A percentile compares a stretch with the other conserved stretches of the same genome.
phyloP scores from a whole-genome alignment of 768 basidiomycete genomes.

The Nidularia sp. region DNA sequence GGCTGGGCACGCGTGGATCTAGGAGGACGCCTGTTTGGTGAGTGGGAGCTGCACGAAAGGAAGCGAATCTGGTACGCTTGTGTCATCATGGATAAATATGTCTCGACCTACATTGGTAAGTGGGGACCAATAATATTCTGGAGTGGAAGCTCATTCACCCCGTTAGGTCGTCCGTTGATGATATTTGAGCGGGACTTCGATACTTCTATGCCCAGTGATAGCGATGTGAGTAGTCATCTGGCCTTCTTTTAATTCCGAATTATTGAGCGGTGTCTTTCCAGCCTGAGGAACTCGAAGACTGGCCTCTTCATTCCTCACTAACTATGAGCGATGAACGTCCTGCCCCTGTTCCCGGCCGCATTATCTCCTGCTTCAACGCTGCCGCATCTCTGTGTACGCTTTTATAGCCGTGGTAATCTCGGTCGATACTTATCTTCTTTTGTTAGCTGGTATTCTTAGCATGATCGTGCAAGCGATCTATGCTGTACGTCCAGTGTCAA shows the following conservation, averaged over 20 bases:
- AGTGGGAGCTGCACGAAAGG: constrained; percentile 63
- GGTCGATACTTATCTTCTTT: constrained; percentile 1
- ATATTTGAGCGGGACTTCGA: constrained; percentile 78
- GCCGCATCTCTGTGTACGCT: constrained; percentile 65
- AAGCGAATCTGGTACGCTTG: constrained; percentile 78
- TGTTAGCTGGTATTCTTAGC: constrained; percentile 66
- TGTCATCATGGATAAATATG: constrained; percentile 75
- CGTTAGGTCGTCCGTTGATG: constrained; percentile 63
- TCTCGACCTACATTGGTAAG: constrained; percentile 72
- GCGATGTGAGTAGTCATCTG: constrained; percentile 40
- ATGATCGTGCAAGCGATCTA: constrained; percentile 71
- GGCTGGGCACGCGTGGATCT: constrained; percentile 64
- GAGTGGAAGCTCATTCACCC: constrained; percentile 2
- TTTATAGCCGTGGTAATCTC: neutral
- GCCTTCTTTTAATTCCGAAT: neutral
- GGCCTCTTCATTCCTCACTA: constrained; percentile 27
- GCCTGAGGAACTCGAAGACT: constrained; percentile 65
- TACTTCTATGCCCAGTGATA: constrained; percentile 57
- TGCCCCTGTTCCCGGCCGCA: constrained; percentile 37
- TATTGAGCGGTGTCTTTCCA: constrained; percentile 14
- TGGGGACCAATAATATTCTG: constrained; percentile 9
- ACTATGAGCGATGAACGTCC: constrained; percentile 19
- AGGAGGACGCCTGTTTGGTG: constrained; percentile 53
- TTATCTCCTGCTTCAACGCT: constrained; percentile 75
- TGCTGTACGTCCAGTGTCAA: constrained; percentile 50